Conservation (phyloP, 441 rosid species). For the Kokia cookei region DNA sequence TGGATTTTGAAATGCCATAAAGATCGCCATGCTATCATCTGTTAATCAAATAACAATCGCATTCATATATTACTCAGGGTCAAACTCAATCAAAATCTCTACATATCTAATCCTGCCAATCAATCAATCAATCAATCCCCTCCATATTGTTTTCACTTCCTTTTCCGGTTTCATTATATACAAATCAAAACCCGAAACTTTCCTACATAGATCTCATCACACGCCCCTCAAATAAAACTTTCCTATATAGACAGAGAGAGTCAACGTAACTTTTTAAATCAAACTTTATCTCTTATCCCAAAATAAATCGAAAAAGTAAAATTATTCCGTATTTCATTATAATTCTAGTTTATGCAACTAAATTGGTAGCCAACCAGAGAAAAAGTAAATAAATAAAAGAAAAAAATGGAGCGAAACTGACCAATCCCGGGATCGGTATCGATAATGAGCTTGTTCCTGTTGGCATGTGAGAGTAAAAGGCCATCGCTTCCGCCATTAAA, state of each 20-base stretch:
- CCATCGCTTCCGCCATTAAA: constrained; percentile 16
- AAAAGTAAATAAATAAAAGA: background rate
- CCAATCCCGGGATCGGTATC: constrained; percentile 98
- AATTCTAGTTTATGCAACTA: background rate
- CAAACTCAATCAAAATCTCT: background rate
- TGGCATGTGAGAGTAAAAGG: constrained; percentile 15
- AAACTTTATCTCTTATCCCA: background rate
- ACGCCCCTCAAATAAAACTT: background rate
- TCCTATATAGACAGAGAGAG: background rate
- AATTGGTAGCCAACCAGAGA: background rate
- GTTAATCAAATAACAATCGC: constrained; percentile 4
- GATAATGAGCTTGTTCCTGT: constrained; percentile 77
- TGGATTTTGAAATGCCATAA: constrained; percentile 88
- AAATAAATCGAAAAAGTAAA: background rate
- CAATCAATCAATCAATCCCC: background rate
- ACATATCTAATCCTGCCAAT: background rate
- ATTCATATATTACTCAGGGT: background rate
- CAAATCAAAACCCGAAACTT: background rate
- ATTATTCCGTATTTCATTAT: background rate
- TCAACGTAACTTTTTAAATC: background rate
- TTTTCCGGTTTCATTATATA: background rate
- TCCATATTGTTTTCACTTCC: background rate
- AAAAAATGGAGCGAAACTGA: constrained; percentile 19
- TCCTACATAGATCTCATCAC: background rate
- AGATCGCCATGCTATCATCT: constrained; percentile 92